Base-by-base conservation (phyloP, 352 stramenopile genomes). In the Blastocystis sp. region DNA sequence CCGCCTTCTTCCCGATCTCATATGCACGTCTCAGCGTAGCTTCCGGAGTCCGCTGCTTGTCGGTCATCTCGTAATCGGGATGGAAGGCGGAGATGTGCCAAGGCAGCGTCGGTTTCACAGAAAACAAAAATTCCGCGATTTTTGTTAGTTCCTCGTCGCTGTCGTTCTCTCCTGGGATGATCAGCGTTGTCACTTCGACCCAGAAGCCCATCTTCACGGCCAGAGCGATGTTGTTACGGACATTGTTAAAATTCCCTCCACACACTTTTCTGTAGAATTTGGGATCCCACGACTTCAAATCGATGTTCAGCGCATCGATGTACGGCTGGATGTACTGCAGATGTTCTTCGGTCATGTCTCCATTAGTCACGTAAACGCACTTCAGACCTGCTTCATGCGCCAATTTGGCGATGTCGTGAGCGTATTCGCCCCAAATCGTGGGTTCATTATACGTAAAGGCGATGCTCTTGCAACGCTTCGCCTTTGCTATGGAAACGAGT, bases 81-180 rank as follows among this genome's bases (percentile, higher is more conserved):
- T 88, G 77, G 47, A 88, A 88, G 34, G 77, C 77, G 23, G 77
- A 88, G n/a, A 88, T 88, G 26, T 88, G 77, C 77, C 77, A 88
- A 13, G 77, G 77, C 34, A 88, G 23, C 37, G 77, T 79, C 34
- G 55, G 23, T 34, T 76, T 64, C 41, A 88, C 7, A 18, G 53
- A 20, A 29, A 41, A 73, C 50, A 88, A 62, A 77, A 88, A 88
- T 47, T 56, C 15, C 18, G 56, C 77, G 41, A 88, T 88, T 4
- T 55, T 50, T 23, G 29, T 62, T 53, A 88, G 59, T 34, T 88
- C 77, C 37, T 76, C 45, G 53, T 88, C 56, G 18, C 11, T 45
- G 53, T 88, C 77, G 55, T 88, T 88, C 55, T 76, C 62, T 23
- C 50, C 77, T n/a, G 77, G 77, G 59, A 88, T 88, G 50, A 88